These are phyloP conservation scores for Geosmithia flava DNA, from an alignment of 2,329 filamentous ascomycete species.

Conservation along the genomic window DNA sequence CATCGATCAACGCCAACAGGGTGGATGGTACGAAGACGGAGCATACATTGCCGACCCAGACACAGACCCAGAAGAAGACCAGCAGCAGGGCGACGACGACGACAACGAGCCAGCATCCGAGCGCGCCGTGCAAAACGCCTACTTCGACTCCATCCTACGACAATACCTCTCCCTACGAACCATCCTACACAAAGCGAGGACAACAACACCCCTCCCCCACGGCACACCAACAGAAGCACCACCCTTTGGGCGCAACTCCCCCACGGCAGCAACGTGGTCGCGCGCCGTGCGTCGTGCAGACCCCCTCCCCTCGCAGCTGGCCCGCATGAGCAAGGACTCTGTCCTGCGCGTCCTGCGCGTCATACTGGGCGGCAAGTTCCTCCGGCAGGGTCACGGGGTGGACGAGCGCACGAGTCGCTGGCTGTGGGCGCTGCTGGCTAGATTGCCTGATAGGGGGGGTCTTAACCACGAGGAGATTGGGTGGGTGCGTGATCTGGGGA, in stretches of 20 bases:
- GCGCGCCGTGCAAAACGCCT: constrained; percentile 46
- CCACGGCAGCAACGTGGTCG: constrained; percentile 39
- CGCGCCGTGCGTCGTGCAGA: constrained; percentile 37
- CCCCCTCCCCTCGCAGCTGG: constrained; percentile 46
- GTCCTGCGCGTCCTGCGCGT: constrained; percentile 56
- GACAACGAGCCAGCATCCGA: constrained; percentile 15
- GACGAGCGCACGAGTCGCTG: constrained; percentile 62
- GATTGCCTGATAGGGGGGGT: constrained; percentile 61
- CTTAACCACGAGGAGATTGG: constrained; percentile 65
- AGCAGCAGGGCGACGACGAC: constrained; percentile 10
- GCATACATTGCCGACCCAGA: constrained; percentile 53
- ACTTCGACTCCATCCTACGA: constrained; percentile 51
- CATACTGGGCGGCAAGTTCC: constrained; percentile 50
- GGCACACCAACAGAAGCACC: constrained; percentile 44
- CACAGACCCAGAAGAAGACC: constrained; percentile 10
- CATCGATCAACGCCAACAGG: constrained; percentile 27
- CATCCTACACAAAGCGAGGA: constrained; percentile 38
- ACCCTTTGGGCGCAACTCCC: constrained; percentile 35
- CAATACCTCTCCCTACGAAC: constrained; percentile 55
- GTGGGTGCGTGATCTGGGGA: constrained; percentile 66
- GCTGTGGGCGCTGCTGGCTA: constrained; percentile 74
- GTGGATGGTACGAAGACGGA: constrained; percentile 65
- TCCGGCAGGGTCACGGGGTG: constrained; percentile 45
- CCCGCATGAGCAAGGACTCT: constrained; percentile 52
- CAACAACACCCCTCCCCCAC: constrained; percentile 31